Evolutionary conservation across 768 basidiomycete genomes (phyloP).

Genomic region (Candolleomyces aberdarensis): DNA sequence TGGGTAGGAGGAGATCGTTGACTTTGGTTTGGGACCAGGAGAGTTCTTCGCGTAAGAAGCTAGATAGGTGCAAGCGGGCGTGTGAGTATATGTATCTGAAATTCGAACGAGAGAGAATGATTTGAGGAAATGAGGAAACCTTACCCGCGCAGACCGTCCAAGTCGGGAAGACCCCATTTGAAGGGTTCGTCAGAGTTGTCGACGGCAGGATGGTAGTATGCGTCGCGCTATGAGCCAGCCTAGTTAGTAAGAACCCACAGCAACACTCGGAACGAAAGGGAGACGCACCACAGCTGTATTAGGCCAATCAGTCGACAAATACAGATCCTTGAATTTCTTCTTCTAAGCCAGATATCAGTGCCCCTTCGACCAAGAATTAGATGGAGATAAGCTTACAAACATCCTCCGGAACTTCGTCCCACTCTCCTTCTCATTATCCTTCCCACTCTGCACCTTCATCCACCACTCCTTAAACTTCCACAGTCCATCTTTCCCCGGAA

Average conservation of each 20-base stretch:
- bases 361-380: not conserved
- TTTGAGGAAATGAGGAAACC: slow-evolving; percentile 18
- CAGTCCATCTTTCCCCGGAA: slow-evolving; percentile 81
- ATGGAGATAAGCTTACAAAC: slow-evolving; percentile 59
- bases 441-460: slow-evolving; percentile 86
- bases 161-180: slow-evolving; percentile 96
- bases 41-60: slow-evolving; percentile 70
- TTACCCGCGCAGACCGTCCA: slow-evolving; percentile 85
- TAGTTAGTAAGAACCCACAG: not conserved
- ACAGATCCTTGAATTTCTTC: slow-evolving; percentile 83
- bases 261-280: slow-evolving; percentile 8
- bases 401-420: slow-evolving; percentile 74
- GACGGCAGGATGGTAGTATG: slow-evolving; percentile 88
- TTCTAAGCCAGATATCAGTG: slow-evolving; percentile 49
- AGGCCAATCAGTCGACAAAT: slow-evolving; percentile 83
- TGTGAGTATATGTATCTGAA: slow-evolving; percentile 29
- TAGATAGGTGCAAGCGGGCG: too few relatives aligned
- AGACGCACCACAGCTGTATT: slow-evolving; percentile 78
- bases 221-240: slow-evolving; percentile 61
- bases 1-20: slow-evolving; percentile 87
- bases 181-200: slow-evolving; percentile 92
- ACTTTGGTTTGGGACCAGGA: slow-evolving; percentile 82
- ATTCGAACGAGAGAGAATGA: slow-evolving; percentile 2
- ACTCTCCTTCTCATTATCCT: slow-evolving; percentile 73
- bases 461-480: slow-evolving; percentile 94